Evolutionary conservation across 371 early-diverging fungal species (phyloP).

Genomic region (Conidiobolus incongruus): DNA sequence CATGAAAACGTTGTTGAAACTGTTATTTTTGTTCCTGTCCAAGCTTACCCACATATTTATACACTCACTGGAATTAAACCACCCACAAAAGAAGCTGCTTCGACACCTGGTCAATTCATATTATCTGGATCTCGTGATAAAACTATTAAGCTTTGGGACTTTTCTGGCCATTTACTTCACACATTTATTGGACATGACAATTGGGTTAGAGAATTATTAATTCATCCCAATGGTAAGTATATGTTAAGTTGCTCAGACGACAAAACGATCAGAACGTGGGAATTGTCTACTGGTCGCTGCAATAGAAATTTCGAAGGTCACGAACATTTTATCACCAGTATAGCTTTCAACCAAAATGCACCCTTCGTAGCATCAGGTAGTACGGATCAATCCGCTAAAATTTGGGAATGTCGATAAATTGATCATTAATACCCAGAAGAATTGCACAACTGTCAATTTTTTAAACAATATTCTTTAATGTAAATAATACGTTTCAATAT

Average conservation of each 20-base stretch:
- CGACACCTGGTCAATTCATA: slow-evolving; percentile 37
- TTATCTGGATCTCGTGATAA: slow-evolving; percentile 79
- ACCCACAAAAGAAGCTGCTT: slow-evolving; percentile 12
- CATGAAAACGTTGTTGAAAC: slow-evolving; percentile 91
- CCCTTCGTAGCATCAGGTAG: slow-evolving; percentile 64
- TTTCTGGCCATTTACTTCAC: slow-evolving; percentile 39
- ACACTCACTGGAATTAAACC: slow-evolving; percentile 43
- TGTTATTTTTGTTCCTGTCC: slow-evolving; percentile 54
- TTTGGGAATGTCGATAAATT: slow-evolving; percentile 25
- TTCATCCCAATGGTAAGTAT: slow-evolving; percentile 60
- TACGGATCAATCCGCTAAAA: slow-evolving; percentile 48
- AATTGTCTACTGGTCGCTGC: slow-evolving; percentile 58
- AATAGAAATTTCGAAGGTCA: slow-evolving; percentile 65
- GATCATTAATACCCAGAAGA: neutral
- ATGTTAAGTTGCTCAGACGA: slow-evolving; percentile 67
- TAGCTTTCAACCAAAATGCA: slow-evolving; percentile 28
- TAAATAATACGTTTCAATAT: too few species aligned
- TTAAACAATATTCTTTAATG: too few species aligned
- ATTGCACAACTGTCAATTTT: too few species aligned
- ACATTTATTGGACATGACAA: slow-evolving; percentile 83
- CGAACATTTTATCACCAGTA: slow-evolving; percentile 71
- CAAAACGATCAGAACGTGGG: slow-evolving; percentile 74
- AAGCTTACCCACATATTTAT: slow-evolving; percentile 31
- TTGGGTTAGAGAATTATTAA: slow-evolving; percentile 71
- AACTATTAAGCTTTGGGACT: slow-evolving; percentile 69